These are phyloP conservation scores for Symbiodinium pilosum DNA, from an alignment of 73 alveolate genomes.

Conservation along the genomic window DNA sequence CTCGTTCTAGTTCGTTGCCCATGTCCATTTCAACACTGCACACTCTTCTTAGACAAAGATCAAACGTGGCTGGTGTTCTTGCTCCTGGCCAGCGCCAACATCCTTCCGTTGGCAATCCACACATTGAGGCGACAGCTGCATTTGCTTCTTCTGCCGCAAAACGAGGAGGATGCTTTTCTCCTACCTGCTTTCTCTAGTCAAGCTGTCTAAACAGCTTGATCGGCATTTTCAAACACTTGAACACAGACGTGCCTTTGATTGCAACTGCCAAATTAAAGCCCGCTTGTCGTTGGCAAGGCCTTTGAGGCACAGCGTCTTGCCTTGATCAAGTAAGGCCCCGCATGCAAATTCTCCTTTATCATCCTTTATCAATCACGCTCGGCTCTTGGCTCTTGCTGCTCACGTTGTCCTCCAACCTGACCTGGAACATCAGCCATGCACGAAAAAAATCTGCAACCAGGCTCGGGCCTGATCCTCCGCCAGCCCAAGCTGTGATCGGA, in stretches of 20 bases:
- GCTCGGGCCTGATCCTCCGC: constrained; percentile 33
- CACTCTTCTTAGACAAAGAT: too few species aligned
- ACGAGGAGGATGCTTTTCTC: constrained; percentile 49
- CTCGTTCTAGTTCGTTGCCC: too few species aligned
- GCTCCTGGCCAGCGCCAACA: too few species aligned
- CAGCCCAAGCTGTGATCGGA: neutral
- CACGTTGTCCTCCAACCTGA: constrained; percentile 55
- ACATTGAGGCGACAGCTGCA: constrained; percentile 11
- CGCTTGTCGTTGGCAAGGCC: constrained; percentile 55
- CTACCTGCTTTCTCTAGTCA: constrained; percentile 8
- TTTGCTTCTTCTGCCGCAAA: constrained; percentile 77
- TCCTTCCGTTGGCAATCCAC: too few species aligned
- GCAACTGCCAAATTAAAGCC: constrained; percentile 82
- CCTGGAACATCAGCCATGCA: neutral
- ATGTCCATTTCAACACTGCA: too few species aligned
- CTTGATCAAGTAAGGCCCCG: neutral
- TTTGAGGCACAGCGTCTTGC: constrained; percentile 29
- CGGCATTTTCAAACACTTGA: neutral
- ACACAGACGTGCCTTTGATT: too few species aligned
- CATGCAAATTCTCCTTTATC: too few species aligned
- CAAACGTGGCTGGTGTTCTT: too few species aligned
- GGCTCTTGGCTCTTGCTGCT: constrained; percentile 48
- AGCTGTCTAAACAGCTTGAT: neutral
- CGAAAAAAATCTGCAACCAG: neutral
- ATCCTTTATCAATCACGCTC: neutral